phyloP scores from a whole-genome alignment of 2,329 filamentous ascomycete species.

The Colletotrichum melonis region DNA sequence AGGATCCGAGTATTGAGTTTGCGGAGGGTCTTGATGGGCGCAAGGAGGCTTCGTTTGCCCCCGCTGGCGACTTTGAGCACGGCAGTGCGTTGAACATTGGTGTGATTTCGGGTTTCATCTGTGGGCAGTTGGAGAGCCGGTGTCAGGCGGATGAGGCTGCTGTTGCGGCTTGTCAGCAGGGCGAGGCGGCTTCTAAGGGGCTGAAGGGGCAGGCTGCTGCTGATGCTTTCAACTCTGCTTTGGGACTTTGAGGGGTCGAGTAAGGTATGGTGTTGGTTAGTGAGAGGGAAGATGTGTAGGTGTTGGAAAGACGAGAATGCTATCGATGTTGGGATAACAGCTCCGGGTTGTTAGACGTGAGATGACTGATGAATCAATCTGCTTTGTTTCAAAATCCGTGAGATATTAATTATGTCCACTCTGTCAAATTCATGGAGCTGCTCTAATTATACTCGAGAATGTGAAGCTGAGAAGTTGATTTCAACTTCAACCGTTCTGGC shows the following conservation, averaged over 20 bases:
- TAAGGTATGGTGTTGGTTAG: not conserved
- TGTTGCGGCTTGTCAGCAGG: constrained; percentile 37
- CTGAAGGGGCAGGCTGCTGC: constrained; percentile 40
- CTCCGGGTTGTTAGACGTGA: not conserved
- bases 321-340: not conserved
- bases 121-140: constrained; percentile 49
- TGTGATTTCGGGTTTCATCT: constrained; percentile 60
- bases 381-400: not conserved
- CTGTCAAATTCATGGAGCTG: fast-evolving
- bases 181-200: constrained; percentile 37
- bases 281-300: not conserved
- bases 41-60: constrained; percentile 54
- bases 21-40: constrained; percentile 60
- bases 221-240: constrained; percentile 40
- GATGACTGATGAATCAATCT: not conserved
- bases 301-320: not conserved
- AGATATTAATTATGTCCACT: no score
- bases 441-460: not conserved
- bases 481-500: no score
- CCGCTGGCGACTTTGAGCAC: constrained; percentile 60
- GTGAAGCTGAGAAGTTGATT: no score
- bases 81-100: constrained; percentile 55
- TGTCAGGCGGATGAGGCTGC: constrained; percentile 39
- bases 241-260: constrained; percentile 16
- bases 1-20: constrained; percentile 61